Evolutionary conservation across 2,329 filamentous ascomycete species (phyloP), one percentile per base, ranked within the genome.

Genomic region (Beauveria pseudobassiana): DNA sequence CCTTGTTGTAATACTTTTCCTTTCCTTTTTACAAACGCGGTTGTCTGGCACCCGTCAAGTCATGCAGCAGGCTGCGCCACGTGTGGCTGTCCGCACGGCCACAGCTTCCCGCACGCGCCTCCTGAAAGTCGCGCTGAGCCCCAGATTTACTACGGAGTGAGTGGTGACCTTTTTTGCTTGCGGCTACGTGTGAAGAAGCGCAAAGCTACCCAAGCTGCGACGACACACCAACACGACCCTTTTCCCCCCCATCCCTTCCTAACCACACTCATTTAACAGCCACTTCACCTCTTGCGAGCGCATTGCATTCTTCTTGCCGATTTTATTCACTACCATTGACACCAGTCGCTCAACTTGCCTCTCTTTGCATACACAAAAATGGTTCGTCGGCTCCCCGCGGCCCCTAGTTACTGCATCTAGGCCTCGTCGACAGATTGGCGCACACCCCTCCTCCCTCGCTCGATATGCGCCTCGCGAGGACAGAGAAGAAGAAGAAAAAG

Each of bases 81-180:
- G 22, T 18, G 55, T 49, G 55, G 45, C 55, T 40, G 24, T 9
- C 20, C 10, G 48, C 54, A 62, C 54, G 48, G 54, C 61, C 61
- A 62, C 61, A 62, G 40, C 54, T 48, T 38, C 16, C 43, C 18
- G 30, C 61, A 59, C 61, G 61, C 61, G 61, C 61, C 60, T 62
- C 60, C 60, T 62, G 60, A 62, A 62, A 46, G 46, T 48, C 61
- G 55, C 61, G 61, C 54, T 62, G 60, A 34, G 51, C 42, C 57
- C 56, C 56, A 51, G 18, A 59, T 22, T 34, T 53, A n/a, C 28
- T 34, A 34, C 1, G 3, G 22, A 9, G 3, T 16, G 49, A 38
- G 38, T 45, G 24, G 24, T 43, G 38, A 54, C 38, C 42, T 50
- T 46, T 51, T 58, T 48, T 62, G 45, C 38, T 55, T 62, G 45